Conservation (phyloP, 1,284 basidiomycete species). For the Apiotrichum mycotoxinovorans region DNA sequence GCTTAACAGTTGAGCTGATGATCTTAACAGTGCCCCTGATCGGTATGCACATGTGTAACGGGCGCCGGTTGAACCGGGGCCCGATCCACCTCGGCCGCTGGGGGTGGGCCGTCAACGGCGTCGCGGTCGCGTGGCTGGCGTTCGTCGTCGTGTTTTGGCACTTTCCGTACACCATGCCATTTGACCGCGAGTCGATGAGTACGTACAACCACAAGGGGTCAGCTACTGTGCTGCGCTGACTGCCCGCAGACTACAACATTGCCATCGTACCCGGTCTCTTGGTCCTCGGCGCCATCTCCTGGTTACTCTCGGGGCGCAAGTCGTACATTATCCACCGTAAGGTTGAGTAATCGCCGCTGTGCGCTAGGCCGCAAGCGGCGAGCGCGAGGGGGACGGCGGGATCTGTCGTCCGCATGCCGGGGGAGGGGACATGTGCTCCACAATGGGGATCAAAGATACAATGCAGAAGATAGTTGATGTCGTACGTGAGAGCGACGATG, state of each 20-base stretch:
- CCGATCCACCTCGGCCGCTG: neutral
- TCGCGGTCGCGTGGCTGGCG: neutral
- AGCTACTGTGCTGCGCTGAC: neutral
- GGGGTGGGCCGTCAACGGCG: neutral
- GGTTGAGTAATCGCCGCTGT: conserved; percentile 1
- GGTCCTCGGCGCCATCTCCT: neutral
- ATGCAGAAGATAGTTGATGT: no score
- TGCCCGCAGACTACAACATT: conserved; percentile 9
- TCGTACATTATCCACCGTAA: conserved; percentile 2
- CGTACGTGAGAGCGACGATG: no score
- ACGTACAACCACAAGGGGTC: neutral
- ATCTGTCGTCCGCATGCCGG: no score
- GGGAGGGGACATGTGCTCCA: no score
- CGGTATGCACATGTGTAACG: neutral
- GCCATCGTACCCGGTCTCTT: conserved; percentile 8
- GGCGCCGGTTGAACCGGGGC: neutral
- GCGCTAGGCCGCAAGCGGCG: no score
- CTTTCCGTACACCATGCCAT: conserved; percentile 4
- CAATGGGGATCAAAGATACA: no score
- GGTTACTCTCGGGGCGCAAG: conserved; percentile 7
- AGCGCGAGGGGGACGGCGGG: no score
- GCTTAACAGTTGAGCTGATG: neutral
- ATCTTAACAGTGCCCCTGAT: neutral
- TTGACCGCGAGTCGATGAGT: conserved; percentile 1
- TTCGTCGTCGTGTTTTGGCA: conserved; percentile 6